Evolutionary conservation across 306 rosid species (phyloP), one percentile per base, ranked within the genome.

Genomic region (Gastrolobium bilobum): DNA sequence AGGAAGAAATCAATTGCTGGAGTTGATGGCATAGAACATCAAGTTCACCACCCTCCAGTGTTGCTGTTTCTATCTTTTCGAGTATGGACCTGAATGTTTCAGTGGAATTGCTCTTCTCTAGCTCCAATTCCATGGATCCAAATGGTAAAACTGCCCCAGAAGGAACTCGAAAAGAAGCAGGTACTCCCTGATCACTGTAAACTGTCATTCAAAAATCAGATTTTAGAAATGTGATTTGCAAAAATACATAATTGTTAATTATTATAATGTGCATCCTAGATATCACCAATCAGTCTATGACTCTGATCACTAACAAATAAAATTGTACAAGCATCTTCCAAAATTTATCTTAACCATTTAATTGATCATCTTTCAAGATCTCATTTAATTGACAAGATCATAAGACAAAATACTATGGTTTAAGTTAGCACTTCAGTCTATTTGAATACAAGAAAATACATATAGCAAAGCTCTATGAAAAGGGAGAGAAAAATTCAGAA

Each of bases 131-230:
- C 99, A 95, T 87, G 15, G 94, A 90, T 63, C 99, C 99, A 88
- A 95, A 93, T 47, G 96, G 97, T 81, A 95, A 85, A 68, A 95
- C 96, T 79, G 92, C 99, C 52, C 98, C 99, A 4, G 85, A 82
- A 50, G 99, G 98, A 48, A 93, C 98, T 14, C 31, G 77, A 77
- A 95, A 95, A 0, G 96, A 82, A 51, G 94, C 97, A 38, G 94
- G 98, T 71, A 93, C 93, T 61, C 95, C 97, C 59, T 85, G 89
- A 73, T 91, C 96, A 50, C 90, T 91, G 84, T 81, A 80, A 78
- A 88, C 97, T 95, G 98, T 68, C 63, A 84, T 80, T 11, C 15
- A 44, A 83, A 80, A 77, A 83, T 39, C 72, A 76, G 48, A 68
- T 39, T 48, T 64, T 69, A 84, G 82, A 75, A 71, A 43, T 79